phyloP scores from a whole-genome alignment of 2,329 filamentous ascomycete genomes.

The Myriosclerotinia scirpicola region DNA sequence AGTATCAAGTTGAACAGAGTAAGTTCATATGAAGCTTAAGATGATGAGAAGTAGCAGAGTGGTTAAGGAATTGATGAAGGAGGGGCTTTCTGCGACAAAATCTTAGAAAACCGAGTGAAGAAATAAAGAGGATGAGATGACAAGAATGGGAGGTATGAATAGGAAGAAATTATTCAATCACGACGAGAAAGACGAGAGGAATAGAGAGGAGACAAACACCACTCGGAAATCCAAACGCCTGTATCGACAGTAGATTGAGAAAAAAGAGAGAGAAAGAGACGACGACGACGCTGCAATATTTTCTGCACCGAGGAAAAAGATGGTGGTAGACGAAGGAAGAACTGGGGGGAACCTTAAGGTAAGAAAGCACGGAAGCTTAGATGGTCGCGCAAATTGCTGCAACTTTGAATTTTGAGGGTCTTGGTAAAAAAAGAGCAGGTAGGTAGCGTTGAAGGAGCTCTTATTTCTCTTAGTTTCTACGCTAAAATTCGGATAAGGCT shows the following conservation, averaged over 20 bases:
- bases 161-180: slow-evolving; percentile 33
- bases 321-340: slow-evolving; percentile 5
- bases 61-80: slow-evolving; percentile 26
- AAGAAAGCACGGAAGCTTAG: slow-evolving; percentile 18
- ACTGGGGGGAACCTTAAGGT: slow-evolving; percentile 22
- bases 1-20: slow-evolving; percentile 17
- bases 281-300: slow-evolving; percentile 16
- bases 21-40: slow-evolving; percentile 34
- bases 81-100: slow-evolving; percentile 32
- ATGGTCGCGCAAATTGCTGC: slow-evolving; percentile 17
- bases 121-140: slow-evolving; percentile 34
- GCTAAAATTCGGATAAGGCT: slow-evolving; percentile 13
- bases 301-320: slow-evolving; percentile 17
- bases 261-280: slow-evolving; percentile 21
- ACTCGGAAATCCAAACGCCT: slow-evolving; percentile 38
- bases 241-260: slow-evolving; percentile 19
- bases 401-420: slow-evolving; percentile 8
- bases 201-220: slow-evolving; percentile 37
- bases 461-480: slow-evolving; percentile 20
- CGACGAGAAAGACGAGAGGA: slow-evolving; percentile 34
- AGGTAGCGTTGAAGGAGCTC: not conserved
- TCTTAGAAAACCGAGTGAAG: slow-evolving; percentile 30
- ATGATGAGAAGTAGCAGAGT: slow-evolving; percentile 34
- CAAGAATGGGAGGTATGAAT: slow-evolving; percentile 30
- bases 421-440: slow-evolving; percentile 10